These are phyloP conservation scores for Cucurbita argyrosperma DNA, from an alignment of 306 rosid genomes.

Conservation along the genomic window DNA sequence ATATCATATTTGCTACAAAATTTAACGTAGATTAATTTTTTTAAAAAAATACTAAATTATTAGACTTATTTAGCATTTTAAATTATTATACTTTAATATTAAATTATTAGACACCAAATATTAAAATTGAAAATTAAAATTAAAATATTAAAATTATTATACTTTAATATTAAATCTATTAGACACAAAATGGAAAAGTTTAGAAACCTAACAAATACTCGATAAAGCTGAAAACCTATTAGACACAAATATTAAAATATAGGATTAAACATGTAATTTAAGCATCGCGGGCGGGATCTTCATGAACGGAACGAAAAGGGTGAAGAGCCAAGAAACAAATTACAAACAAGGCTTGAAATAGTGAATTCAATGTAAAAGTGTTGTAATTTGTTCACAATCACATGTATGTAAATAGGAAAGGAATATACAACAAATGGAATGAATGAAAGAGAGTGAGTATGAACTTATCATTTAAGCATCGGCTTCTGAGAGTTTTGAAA, in stretches of 20 bases:
- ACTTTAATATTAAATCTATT: no score
- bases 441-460: not conserved
- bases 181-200: no score
- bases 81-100: no score
- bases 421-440: not conserved
- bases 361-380: not conserved
- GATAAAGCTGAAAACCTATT: no score
- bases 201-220: no score
- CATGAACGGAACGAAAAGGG: not conserved
- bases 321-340: not conserved
- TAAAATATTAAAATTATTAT: no score
- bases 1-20: no score
- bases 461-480: not conserved
- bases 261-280: not conserved
- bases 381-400: not conserved
- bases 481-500: conserved; percentile 25
- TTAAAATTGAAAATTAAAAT: no score
- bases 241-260: not conserved
- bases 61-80: no score
- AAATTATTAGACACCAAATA: no score
- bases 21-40: no score
- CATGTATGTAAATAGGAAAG: not conserved
- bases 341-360: not conserved
- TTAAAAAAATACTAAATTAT: no score
- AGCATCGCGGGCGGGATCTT: not conserved